Percentiles rank a stretch among this genome's conserved stretches.
Conservation (phyloP, 805 yeast species). For the Candida sphagnicola region DNA sequence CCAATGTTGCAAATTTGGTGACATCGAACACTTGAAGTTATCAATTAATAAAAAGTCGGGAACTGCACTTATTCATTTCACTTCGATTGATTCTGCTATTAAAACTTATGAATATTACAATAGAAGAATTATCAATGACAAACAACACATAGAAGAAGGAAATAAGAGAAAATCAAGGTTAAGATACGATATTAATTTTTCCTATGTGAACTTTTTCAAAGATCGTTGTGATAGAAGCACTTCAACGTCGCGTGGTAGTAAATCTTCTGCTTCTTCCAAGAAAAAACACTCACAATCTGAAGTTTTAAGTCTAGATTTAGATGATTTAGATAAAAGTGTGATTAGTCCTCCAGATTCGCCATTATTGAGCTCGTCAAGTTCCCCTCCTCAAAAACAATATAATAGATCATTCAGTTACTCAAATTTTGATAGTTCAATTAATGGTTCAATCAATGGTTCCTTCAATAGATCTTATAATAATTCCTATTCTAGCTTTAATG, state of each 20-base stretch:
- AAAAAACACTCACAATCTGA: slow-evolving; percentile 3
- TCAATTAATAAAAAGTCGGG: slow-evolving; percentile 7
- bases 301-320: slow-evolving; percentile 1
- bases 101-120: slow-evolving; percentile 35
- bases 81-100: slow-evolving; percentile 44
- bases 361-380: slow-evolving; percentile 1
- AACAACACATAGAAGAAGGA: slow-evolving; percentile 4
- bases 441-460: slow-evolving; percentile 1
- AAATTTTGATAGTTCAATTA: background rate
- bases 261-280: slow-evolving; percentile 3
- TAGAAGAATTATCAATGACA: slow-evolving; percentile 19
- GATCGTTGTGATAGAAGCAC: slow-evolving; percentile 37
- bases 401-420: slow-evolving; percentile 1
- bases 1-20: slow-evolving; percentile 39
- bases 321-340: background rate
- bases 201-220: slow-evolving; percentile 21
- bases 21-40: slow-evolving; percentile 32
- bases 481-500: background rate
- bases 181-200: slow-evolving; percentile 13
- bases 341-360: slow-evolving; percentile 3
- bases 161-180: slow-evolving; percentile 6
- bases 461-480: background rate
- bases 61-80: slow-evolving; percentile 29
- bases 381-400: slow-evolving; percentile 1
- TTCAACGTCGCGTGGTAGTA: slow-evolving; percentile 6